Evolutionary conservation across 257 asterid genomes (phyloP), one percentile per base, ranked within the genome.

Genomic region (Nemophila menziesii): DNA sequence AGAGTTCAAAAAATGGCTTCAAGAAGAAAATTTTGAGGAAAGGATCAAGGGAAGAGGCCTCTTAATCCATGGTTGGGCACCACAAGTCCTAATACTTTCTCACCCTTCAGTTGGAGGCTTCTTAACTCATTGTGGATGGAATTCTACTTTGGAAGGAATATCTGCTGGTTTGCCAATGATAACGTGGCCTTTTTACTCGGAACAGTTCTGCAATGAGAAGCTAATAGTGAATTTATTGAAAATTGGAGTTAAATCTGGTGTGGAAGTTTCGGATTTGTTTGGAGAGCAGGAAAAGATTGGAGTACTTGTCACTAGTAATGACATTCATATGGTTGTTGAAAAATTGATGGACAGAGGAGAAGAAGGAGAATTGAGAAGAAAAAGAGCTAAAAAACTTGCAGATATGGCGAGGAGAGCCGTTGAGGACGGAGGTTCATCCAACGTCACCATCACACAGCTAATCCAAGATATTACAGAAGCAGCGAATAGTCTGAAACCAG

Each of bases 51-150:
- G 43, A 7, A 53, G 49, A 41, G 73, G 65, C 18, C 23, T n/a
- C n/a, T n/a, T 40, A 2, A 55, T 70, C 1, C 66, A 57, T 51
- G 57, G 61, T 18, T 70, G 74, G 78, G 74, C 60, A 1, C 70
- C 70, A 19, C 77, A 70, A 16, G 67, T 58, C 46, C 64, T 46
- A 0, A 57, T 65, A 22, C 21, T 70, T 44, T 63, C 65, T 39
- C 78, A 66, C 50, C 15, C 16, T 4, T 55, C 71, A 0, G 47
- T 65, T 2, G 68, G 70, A 8, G 70, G 68, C 18, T 70, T 70
- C 46, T 40, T 70, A 12, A 70, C 73, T 11, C 73, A 70, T 27
- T 37, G 70, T 36, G 78, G 78, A 16, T 70, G 73, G 73, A 70
- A 70, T 41, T 70, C 77, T 33, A 50, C 63, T 13, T 20, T 70